Evolutionary conservation across 345 rosid species (phyloP), one percentile per base, ranked within the genome.

Genomic region (Gossypioides kirkii): DNA sequence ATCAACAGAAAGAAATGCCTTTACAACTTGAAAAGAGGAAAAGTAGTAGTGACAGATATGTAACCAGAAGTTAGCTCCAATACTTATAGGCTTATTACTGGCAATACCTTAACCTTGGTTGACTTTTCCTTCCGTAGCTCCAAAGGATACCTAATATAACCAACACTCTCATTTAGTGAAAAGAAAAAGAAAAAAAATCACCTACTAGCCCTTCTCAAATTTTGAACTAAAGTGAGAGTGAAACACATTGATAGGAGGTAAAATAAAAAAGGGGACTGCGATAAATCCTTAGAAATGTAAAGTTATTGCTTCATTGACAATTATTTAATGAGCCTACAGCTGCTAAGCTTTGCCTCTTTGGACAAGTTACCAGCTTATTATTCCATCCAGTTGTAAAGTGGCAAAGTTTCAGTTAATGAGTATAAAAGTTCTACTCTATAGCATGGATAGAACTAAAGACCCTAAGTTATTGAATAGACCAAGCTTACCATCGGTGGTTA

Each of bases 121-220:
- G 95, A 87, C 83, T 91, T 91, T 79, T 87, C 97, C 86, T 91
- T 94, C 72, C 98, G 81, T 55, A 94, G 81, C 87, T 94, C 98
- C 79, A 94, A 76, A 6, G 98, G 98, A 69, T 94, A 92, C 98
- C 98, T 94, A 76, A 69, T 32, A 61, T 60, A 61, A 46, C 46
- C 2, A 43, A 73, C 26, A 70, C 1, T 3, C 58, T 59, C 46
- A 50, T 59, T 67, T 36, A 36, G 71, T 54, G 60, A 52, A 18
- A 49, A 55, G 10, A 66, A 36, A 10, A 25, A 10, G 59, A 22
- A 10, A 14, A 10, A 12, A 22, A 49, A 43, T 49, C 11, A 54
- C 42, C 28, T 53, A 10, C n/a, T 60, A 63, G 12, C 14, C 50
- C 63, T 49, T 12, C 54, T 16, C 47, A 18, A 8, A 72, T 50